These are phyloP conservation scores for Trypanosoma melophagium DNA, from an alignment of 208 protist genomes.

Conservation along the genomic window DNA sequence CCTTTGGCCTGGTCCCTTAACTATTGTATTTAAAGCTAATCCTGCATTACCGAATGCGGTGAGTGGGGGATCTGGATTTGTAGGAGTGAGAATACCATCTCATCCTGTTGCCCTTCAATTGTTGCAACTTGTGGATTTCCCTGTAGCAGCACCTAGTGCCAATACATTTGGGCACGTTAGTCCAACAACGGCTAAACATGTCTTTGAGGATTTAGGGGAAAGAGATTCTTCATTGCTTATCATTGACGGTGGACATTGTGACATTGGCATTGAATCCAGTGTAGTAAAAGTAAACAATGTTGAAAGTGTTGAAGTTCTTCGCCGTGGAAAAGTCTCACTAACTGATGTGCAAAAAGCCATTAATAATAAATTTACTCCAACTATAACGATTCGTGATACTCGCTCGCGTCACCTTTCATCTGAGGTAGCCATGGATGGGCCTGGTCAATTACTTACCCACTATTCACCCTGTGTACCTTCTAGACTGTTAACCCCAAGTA, in stretches of 20 bases:
- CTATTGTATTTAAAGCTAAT: constrained; percentile 81
- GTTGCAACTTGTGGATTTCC: constrained; percentile 67
- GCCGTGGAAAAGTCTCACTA: constrained; percentile 73
- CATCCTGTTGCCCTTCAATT: constrained; percentile 73
- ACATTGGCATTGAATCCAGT: constrained; percentile 92
- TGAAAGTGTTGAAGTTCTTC: constrained; percentile 69
- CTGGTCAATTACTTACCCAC: constrained; percentile 91
- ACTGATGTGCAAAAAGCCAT: constrained; percentile 64
- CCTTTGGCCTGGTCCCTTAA: constrained; percentile 94
- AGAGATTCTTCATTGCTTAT: constrained; percentile 77
- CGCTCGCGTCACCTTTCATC: constrained; percentile 37
- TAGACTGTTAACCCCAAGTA: constrained; percentile 67
- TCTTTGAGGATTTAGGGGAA: constrained; percentile 86
- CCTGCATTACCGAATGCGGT: constrained; percentile 66
- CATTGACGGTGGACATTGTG: constrained; percentile 85
- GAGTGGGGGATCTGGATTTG: constrained; percentile 84
- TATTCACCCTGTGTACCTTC: constrained; percentile 83
- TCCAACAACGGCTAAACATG: constrained; percentile 89
- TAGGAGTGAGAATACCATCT: constrained; percentile 84
- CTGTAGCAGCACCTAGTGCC: constrained; percentile 89
- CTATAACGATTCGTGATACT: constrained; percentile 66
- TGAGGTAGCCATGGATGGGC: constrained; percentile 78
- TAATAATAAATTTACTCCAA: constrained; percentile 30
- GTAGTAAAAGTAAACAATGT: constrained; percentile 80
- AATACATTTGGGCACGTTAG: constrained; percentile 94